These are phyloP conservation scores for Cenchrus americanus DNA, from an alignment of 176 grass and related monocot genomes.

Conservation along the genomic window DNA sequence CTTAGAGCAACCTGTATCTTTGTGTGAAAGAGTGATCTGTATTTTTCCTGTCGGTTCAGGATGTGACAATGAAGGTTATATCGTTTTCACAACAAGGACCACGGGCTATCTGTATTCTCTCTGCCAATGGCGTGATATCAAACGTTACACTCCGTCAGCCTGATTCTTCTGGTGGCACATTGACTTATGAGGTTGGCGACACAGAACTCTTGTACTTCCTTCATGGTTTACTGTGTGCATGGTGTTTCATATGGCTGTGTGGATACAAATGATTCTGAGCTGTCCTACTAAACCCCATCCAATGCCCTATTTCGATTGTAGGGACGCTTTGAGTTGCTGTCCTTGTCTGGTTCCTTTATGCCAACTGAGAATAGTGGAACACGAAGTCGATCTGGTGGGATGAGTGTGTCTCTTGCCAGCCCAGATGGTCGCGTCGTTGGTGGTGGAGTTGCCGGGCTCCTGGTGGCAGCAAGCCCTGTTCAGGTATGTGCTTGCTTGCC, in stretches of 20 bases:
- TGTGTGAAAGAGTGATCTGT: background rate
- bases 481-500: conserved; percentile 54
- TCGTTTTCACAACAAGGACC: conserved; percentile 92
- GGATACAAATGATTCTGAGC: conserved; percentile 2
- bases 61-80: conserved; percentile 95
- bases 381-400: conserved; percentile 82
- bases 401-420: conserved; percentile 90
- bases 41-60: conserved; percentile 51
- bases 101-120: conserved; percentile 80
- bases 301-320: conserved; percentile 39
- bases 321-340: conserved; percentile 90
- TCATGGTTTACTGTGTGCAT: background rate
- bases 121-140: conserved; percentile 88
- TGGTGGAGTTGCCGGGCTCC: conserved; percentile 78
- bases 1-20: background rate
- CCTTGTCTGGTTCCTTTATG: conserved; percentile 94
- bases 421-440: conserved; percentile 88
- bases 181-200: conserved; percentile 85
- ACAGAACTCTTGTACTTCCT: background rate
- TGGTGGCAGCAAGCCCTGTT: conserved; percentile 86
- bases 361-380: conserved; percentile 77
- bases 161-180: conserved; percentile 92
- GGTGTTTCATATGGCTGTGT: background rate
- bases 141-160: conserved; percentile 89
- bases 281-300: background rate